Base-by-base conservation (phyloP, 2,329 filamentous ascomycete species). In the Exserohilum turcica region DNA sequence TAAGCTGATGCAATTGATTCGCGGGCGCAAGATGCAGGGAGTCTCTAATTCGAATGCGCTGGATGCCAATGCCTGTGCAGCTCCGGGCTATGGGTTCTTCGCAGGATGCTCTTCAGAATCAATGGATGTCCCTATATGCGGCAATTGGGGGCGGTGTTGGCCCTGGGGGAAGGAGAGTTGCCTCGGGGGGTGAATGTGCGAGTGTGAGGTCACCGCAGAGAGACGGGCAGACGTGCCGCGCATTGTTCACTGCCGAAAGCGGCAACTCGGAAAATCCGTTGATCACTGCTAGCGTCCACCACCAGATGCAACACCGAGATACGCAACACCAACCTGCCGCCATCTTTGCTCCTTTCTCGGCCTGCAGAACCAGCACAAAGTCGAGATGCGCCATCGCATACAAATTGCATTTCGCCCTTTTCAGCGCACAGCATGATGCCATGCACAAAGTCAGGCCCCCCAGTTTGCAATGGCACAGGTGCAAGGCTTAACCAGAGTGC, bases 131-230 rank as follows among this genome's bases (percentile, higher is more conserved):
- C 29, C 6, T 33, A 21, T 24, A 43, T 19, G 43, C 19, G 8
- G n/a, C 8, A 24, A 6, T 16, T 33, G 16, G 16, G n/a, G 13
- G 33, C 18, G 38, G 31, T 16, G 38, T 21, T 16, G 21, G 21
- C 7, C 31, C 31, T 15, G 27, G 33, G 35, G 19, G 28, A 33
- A 36, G 38, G 33, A 31, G 43, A 36, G 43, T 39, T 37, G 52
- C 29, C 48, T 38, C 29, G 32, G 33, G 35, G n/a, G n/a, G n/a
- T n/a, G n/a, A n/a, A n/a, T n/a, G n/a, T n/a, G n/a, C n/a, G n/a
- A n/a, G n/a, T 47, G 52, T 53, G 48, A 53, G 53, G 49, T 56
- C 53, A 56, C 48, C 44, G 42, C 38, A 32, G 32, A 40, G 33
- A 42, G 48, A 48, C 44, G 53, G 47, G 21, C 21, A 24, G 52